These are phyloP conservation scores for Nidula niveotomentosa DNA, from an alignment of 1,284 basidiomycete species.

Conservation along the genomic window DNA sequence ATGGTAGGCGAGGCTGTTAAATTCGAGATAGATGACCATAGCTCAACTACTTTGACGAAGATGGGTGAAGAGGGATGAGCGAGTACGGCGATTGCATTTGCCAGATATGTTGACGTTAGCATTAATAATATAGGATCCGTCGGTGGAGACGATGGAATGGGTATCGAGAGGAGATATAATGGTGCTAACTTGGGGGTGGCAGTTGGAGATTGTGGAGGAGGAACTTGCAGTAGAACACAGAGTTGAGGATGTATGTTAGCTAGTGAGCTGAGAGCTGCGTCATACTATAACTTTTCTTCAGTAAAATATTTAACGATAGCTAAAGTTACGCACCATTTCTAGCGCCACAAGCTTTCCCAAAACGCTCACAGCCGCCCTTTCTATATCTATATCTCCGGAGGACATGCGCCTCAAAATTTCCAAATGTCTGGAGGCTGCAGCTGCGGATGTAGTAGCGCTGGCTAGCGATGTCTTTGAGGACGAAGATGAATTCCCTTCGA, in stretches of 20 bases:
- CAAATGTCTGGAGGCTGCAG: slow-evolving; percentile 40
- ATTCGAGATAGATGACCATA: slow-evolving; percentile 28
- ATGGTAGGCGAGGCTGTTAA: slow-evolving; percentile 33
- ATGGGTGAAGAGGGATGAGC: slow-evolving; percentile 20
- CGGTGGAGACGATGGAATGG: slow-evolving; percentile 28
- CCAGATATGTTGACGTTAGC: slow-evolving; percentile 57
- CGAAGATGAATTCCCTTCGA: slow-evolving; percentile 9
- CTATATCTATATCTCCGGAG: slow-evolving; percentile 59
- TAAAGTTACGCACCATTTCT: slow-evolving; percentile 53
- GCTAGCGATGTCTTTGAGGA: slow-evolving; percentile 21
- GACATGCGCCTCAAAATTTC: slow-evolving; percentile 41
- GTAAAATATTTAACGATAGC: slow-evolving; percentile 1
- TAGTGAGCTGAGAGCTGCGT: slow-evolving; percentile 43
- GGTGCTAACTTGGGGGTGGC: slow-evolving; percentile 13
- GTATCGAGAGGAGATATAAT: slow-evolving; percentile 44
- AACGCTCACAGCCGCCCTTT: slow-evolving; percentile 67
- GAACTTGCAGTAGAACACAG: slow-evolving; percentile 23
- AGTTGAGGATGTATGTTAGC: slow-evolving; percentile 45
- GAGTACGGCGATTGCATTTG: slow-evolving; percentile 45
- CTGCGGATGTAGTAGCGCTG: slow-evolving; percentile 27
- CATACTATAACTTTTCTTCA: slow-evolving; percentile 37
- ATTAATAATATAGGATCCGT: slow-evolving; percentile 43
- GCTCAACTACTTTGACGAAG: slow-evolving; percentile 14
- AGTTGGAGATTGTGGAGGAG: slow-evolving; percentile 3
- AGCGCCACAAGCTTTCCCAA: slow-evolving; percentile 62